Conservation (phyloP, 1,284 basidiomycete genomes). For the Leccinum colubrinum region DNA sequence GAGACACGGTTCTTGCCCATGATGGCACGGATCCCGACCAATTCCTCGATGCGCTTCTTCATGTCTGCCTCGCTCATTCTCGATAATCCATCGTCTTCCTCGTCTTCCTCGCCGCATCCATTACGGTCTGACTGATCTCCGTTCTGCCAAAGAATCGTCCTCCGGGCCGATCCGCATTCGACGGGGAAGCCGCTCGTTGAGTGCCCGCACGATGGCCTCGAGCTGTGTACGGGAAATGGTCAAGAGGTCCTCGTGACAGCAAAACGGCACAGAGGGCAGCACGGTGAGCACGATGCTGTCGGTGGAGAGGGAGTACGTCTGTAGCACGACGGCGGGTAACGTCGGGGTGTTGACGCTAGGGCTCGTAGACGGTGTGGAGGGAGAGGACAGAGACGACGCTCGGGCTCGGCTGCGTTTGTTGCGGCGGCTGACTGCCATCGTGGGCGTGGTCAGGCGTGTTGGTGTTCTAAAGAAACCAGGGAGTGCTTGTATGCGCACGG, state of each 20-base stretch:
- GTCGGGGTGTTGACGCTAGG: not conserved
- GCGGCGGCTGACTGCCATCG: constrained; percentile 14
- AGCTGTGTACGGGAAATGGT: constrained; percentile 50
- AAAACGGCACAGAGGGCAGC: constrained; percentile 50
- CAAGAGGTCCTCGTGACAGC: constrained; percentile 60
- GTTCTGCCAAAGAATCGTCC: constrained; percentile 15
- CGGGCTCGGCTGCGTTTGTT: constrained; percentile 21
- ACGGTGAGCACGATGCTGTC: constrained; percentile 58
- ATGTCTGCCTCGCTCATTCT: constrained; percentile 40
- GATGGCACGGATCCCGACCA: constrained; percentile 47
- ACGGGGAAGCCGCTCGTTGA: constrained; percentile 49
- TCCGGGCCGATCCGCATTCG: constrained; percentile 44
- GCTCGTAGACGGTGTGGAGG: constrained; percentile 7
- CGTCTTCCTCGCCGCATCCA: constrained; percentile 5
- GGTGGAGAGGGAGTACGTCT: constrained; percentile 47
- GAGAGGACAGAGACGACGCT: constrained; percentile 5
- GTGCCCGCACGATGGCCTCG: constrained; percentile 40
- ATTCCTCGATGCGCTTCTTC: constrained; percentile 45
- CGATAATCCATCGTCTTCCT: constrained; percentile 18
- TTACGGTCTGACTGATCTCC: not conserved
- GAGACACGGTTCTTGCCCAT: constrained; percentile 26
- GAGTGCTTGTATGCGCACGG: constrained; percentile 17
- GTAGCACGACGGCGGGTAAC: constrained; percentile 40
- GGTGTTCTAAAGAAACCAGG: constrained; percentile 27
- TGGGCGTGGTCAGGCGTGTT: constrained; percentile 20